Base-by-base conservation (phyloP, 176 grass and related monocot genomes). In the Pharus latifolius region DNA sequence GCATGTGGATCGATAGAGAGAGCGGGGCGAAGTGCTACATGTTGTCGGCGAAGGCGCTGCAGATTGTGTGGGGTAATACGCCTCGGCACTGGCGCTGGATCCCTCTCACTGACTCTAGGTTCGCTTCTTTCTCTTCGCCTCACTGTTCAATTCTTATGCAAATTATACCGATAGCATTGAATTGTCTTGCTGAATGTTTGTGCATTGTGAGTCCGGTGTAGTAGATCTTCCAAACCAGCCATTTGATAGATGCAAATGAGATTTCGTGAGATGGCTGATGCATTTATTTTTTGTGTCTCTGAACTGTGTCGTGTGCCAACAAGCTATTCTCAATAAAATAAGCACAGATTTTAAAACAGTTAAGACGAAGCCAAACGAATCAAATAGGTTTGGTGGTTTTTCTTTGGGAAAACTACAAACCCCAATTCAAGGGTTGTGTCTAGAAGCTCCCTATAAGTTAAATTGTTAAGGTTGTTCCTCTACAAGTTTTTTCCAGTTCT, bases 61-160 rank as follows among this genome's bases (percentile, higher is more conserved):
- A 0, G 5, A 87, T 90, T 59, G 2, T 45, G 0, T 87, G 86
- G 84, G 54, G 19, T 0, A 29, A 60, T 30, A 49, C 65, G 16
- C 65, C 87, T 3, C 10, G 37, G 4, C 88, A 91, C 73, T 88
- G 91, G 84, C 43, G 27, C 7, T 96, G 91, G 87, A 63, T 87
- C 41, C 37, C 44, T 6, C 59, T 79, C 45, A 3, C 69, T 1
- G 83, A 90, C 59, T 87, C 83, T 0, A 95, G 91, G 91, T 84
- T 56, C 52, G 19, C 33, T 19, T 11, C 14, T 1, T 25, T 6
- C 4, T 28, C 7, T 23, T 15, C 3, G 35, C 33, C 24, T 26
- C 8, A 72, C 40, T 56, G 49, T 38, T 25, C 5, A 34, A 72
- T 3, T 33, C 40, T 72, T 34, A 8, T 50, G 2, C 10, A 5